Percentiles rank a stretch among this genome's conserved stretches.
phyloP scores from a whole-genome alignment of 345 rosid species.

The Hibiscus mutabilis region DNA sequence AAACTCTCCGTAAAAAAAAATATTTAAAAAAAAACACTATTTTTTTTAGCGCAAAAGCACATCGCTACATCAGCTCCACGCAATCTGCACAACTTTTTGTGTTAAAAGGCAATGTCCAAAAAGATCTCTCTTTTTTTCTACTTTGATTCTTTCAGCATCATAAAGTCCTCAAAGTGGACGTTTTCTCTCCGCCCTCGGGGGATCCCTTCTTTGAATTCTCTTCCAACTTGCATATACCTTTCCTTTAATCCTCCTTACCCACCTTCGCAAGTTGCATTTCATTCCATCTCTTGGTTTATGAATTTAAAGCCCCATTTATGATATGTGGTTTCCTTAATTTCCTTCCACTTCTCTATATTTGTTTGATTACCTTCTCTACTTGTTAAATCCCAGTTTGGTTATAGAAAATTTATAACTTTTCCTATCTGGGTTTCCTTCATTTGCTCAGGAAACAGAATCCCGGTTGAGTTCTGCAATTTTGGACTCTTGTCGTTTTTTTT shows the following conservation, averaged over 20 bases:
- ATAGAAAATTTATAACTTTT: too few relatives aligned
- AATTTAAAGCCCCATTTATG: neutral
- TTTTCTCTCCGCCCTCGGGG: constrained; percentile 2
- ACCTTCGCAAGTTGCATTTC: neutral
- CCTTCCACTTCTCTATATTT: neutral
- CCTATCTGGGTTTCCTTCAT: neutral
- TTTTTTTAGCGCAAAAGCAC: too few relatives aligned
- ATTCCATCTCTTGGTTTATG: neutral
- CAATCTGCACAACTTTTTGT: neutral
- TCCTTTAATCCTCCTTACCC: neutral
- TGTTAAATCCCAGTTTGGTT: constrained; percentile 4
- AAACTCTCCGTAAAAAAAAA: too few relatives aligned
- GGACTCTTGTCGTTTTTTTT: too few relatives aligned
- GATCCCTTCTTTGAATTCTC: constrained; percentile 11
- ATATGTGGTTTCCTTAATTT: neutral
- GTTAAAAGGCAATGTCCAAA: neutral
- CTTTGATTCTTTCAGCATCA: constrained; percentile 6
- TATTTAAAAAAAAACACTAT: too few relatives aligned
- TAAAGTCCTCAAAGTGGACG: constrained; percentile 9
- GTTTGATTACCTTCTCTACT: neutral
- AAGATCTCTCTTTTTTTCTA: neutral
- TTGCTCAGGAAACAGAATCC: neutral
- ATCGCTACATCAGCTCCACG: neutral
- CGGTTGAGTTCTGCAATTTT: constrained; percentile 9
- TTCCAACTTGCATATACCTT: constrained; percentile 6